phyloP scores from a whole-genome alignment of 1,284 basidiomycete species.

The Pterula multifida region DNA sequence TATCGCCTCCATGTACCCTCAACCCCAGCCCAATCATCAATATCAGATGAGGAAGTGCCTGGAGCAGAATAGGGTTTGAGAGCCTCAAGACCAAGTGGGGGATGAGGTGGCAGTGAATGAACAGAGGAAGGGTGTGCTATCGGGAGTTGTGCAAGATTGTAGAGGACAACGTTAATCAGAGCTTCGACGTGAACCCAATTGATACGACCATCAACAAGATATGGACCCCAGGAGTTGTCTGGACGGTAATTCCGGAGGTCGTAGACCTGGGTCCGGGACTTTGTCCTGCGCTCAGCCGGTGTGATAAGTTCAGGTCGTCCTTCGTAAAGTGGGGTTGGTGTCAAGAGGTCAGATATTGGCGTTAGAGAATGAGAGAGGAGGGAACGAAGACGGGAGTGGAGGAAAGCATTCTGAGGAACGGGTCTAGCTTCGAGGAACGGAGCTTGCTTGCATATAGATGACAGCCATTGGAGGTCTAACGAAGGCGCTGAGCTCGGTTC shows the following conservation, averaged over 20 bases:
- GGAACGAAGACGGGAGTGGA: conserved; percentile 23
- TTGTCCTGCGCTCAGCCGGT: conserved; percentile 25
- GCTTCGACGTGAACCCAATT: conserved; percentile 54
- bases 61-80: conserved; percentile 40
- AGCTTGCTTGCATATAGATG: conserved; percentile 21
- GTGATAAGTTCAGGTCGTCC: background rate
- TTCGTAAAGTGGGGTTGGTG: conserved; percentile 14
- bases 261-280: conserved; percentile 46
- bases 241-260: conserved; percentile 44
- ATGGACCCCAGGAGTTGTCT: conserved; percentile 47
- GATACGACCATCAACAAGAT: conserved; percentile 24
- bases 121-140: conserved; percentile 20
- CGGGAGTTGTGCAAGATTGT: conserved; percentile 43
- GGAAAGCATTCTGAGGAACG: conserved; percentile 16
- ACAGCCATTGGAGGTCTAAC: conserved; percentile 23
- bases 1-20: conserved; percentile 59
- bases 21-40: conserved; percentile 56
- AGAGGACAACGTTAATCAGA: conserved; percentile 42
- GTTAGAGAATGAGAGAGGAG: conserved; percentile 29
- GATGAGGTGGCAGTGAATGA: conserved; percentile 14
- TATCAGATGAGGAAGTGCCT: conserved; percentile 15
- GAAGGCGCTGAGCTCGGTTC: conserved; percentile 14
- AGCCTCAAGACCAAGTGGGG: conserved; percentile 36
- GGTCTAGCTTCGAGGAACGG: conserved; percentile 21
- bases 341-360: conserved; percentile 14